Evolutionary conservation across 2,329 filamentous ascomycete species (phyloP), one percentile per base, ranked within the genome.

Genomic region (Pseudocercospora pini-densiflorae): DNA sequence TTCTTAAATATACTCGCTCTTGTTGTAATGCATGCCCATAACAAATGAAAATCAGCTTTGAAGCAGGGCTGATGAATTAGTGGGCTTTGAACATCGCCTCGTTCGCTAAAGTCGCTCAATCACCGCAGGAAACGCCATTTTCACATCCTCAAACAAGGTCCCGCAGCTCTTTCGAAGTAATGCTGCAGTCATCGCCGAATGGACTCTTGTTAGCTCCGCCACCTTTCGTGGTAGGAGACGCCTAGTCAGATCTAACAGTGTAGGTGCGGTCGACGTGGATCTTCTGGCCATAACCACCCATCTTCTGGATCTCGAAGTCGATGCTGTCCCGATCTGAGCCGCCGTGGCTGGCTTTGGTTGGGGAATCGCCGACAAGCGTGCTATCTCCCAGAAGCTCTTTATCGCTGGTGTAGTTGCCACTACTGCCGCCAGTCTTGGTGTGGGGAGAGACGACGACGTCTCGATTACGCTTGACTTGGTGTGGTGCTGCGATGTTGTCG

Each of bases 241-340:
- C 64, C 66, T 68, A 69, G 54, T 68, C 68, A 40, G 64, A 68
- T 59, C 68, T 66, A 60, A 72, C 68, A 59, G 65, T 72, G 59
- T 71, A 73, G 16, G 70, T 67, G 16, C 71, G 65, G 57, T 72
- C 68, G 47, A 73, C 67, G 21, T 70, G 65, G 62, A 74, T 73
- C 31, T 64, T 61, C 23, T 67, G 63, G n/a, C 19, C 54, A 23
- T 58, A 58, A 23, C 59, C 61, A 19, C 69, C 69, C 43, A 67
- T 61, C 64, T 66, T 70, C 53, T 66, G 66, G 66, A 73, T 61
- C 59, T 74, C 71, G 36, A 72, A 58, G 33, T 74, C 72, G 36
- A 68, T 63, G 60, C 67, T 71, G 21, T 66, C 66, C 49, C 65
- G 66, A 23, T 64, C 61, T 21, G 63, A 58, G 29, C 53, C 47